Evolutionary conservation across 2,329 filamentous ascomycete genomes (phyloP), one percentile per base, ranked within the genome.

Genomic region (Lasiodiplodia theobromae): DNA sequence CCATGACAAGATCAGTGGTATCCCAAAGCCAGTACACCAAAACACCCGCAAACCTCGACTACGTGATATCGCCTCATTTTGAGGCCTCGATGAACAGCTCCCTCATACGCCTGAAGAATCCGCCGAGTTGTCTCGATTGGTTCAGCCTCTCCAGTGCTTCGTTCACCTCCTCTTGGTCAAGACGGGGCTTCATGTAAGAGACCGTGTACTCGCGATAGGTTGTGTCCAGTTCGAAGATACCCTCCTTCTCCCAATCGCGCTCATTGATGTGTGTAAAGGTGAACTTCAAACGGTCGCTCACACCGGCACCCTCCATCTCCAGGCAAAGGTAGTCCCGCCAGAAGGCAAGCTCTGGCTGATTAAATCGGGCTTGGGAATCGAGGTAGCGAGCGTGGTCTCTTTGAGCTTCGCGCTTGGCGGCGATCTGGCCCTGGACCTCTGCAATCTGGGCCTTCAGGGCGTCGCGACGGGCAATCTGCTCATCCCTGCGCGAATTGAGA

Each of bases 301-400:
- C 87, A 1, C 93, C 94, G 0, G 92, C 92, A 1, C 95, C 95
- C 77, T 98, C 95, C 76, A 99, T 96, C 70, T 91, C 86, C 77
- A 98, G 80, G 69, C 95, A 94, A 69, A 99, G 84, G 77, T 95
- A 96, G 67, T 91, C 91, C 78, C 97, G 92, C 96, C 96, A 99
- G 78, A 98, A 98, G 73, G 94, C 92, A 56, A 99, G 86, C 82
- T 99, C 96, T 0, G 96, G 96, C 53, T 92, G 88, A 80, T 99
- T 98, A 80, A 95, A 92, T 40, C 93, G 88, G 66, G 92, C 88
- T 82, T 98, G 95, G 2, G 91, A 87, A 74, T 96, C 93, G 47
- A 97, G 85, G 73, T 93, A 89, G 71, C 88, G 86, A 58, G 92
- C 89, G 77, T 92, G 89, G 71, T 88, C 87, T 64, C 89, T 85